Evolutionary conservation across 768 basidiomycete species (phyloP).

Genomic region (Tylopilus intermedius): DNA sequence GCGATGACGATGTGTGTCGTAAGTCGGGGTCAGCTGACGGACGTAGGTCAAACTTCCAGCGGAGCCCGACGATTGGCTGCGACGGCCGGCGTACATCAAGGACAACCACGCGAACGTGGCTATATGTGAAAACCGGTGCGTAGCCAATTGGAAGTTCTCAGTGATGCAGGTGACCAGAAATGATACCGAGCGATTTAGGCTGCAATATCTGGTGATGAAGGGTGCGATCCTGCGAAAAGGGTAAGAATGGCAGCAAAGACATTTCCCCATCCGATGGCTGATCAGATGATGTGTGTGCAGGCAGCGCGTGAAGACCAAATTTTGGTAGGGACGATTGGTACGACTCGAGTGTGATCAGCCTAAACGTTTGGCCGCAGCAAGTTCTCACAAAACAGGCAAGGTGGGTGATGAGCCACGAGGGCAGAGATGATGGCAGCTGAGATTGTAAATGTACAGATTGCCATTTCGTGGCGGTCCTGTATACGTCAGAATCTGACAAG

Average conservation of each 20-base stretch:
- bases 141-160: constrained; percentile 2
- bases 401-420: constrained; percentile 27
- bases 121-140: constrained; percentile 80
- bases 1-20: constrained; percentile 9
- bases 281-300: constrained; percentile 33
- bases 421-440: not conserved
- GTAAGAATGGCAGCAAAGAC: constrained; percentile 37
- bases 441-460: constrained; percentile 46
- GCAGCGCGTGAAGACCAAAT: constrained; percentile 77
- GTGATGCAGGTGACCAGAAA: constrained; percentile 8
- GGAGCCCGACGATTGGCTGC: constrained; percentile 77
- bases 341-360: constrained; percentile 4
- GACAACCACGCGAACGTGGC: constrained; percentile 70
- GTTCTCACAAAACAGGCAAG: constrained; percentile 57
- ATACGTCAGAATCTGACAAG: constrained; percentile 69
- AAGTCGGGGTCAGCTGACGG: constrained; percentile 1
- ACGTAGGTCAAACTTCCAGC: constrained; percentile 80
- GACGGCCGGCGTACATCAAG: constrained; percentile 80
- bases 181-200: constrained; percentile 39
- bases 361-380: constrained; percentile 43
- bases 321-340: constrained; percentile 52
- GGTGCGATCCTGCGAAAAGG: constrained; percentile 84
- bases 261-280: constrained; percentile 18
- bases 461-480: constrained; percentile 76
- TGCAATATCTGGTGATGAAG: constrained; percentile 85